phyloP scores from a whole-genome alignment of 805 yeast genomes.

The Scheffersomyces lignosus region DNA sequence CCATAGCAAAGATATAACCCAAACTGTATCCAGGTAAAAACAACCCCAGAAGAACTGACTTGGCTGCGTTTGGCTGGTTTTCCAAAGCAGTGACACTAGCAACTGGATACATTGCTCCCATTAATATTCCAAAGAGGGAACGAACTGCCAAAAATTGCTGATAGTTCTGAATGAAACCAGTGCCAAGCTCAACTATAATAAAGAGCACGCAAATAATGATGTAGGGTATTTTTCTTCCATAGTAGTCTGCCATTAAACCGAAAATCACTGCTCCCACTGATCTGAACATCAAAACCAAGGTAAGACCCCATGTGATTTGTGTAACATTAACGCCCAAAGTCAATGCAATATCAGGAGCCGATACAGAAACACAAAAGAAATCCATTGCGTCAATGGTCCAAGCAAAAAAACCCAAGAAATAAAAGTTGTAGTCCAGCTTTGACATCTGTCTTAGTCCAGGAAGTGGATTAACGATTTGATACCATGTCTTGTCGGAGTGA shows the following conservation, averaged over 20 bases:
- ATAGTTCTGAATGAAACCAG: conserved; percentile 23
- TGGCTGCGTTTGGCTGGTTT: conserved; percentile 18
- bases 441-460: conserved; percentile 11
- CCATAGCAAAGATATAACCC: conserved; percentile 23
- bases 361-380: conserved; percentile 23
- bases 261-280: conserved; percentile 25
- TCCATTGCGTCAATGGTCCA: conserved; percentile 28
- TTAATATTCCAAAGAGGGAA: conserved; percentile 25
- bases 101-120: conserved; percentile 26
- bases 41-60: conserved; percentile 23
- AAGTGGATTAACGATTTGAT: conserved; percentile 12
- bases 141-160: conserved; percentile 22
- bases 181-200: conserved; percentile 21
- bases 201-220: conserved; percentile 18
- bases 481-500: conserved; percentile 4
- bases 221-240: conserved; percentile 25
- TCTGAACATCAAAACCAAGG: conserved; percentile 26
- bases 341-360: conserved; percentile 18
- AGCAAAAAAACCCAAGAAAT: conserved; percentile 20
- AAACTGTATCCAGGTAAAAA: conserved; percentile 28
- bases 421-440: conserved; percentile 19
- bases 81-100: conserved; percentile 21
- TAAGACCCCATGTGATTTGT: conserved; percentile 25
- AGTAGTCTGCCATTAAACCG: conserved; percentile 22
- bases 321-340: conserved; percentile 14